Evolutionary conservation across 2,329 filamentous ascomycete genomes (phyloP).

Genomic region (Ophiostoma perfectum): DNA sequence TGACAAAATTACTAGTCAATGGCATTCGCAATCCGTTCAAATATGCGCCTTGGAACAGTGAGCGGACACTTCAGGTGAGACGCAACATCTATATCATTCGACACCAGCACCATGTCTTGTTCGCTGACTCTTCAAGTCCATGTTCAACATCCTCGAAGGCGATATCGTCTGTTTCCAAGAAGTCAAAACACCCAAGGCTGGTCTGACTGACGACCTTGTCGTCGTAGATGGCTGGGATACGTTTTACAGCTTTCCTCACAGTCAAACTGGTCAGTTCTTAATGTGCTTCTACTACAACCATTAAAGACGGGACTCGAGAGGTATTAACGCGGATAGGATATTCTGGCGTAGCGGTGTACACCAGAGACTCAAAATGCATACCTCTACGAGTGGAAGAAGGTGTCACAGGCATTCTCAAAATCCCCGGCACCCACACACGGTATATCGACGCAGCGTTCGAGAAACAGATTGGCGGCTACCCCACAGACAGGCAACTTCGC

Average conservation of each 20-base stretch:
- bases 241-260: slow-evolving; percentile 84
- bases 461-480: slow-evolving; percentile 85
- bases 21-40: slow-evolving; percentile 78
- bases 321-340: slow-evolving; percentile 57
- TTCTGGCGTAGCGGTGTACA: slow-evolving; percentile 93
- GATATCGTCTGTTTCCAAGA: slow-evolving; percentile 96
- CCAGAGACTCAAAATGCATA: slow-evolving; percentile 74
- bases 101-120: too few relatives aligned
- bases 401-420: slow-evolving; percentile 72
- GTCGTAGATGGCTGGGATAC: slow-evolving; percentile 92
- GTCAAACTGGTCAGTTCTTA: slow-evolving; percentile 72
- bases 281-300: not conserved
- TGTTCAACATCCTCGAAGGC: slow-evolving; percentile 90
- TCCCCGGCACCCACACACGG: slow-evolving; percentile 62
- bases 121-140: slow-evolving; percentile 50
- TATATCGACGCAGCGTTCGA: slow-evolving; percentile 70
- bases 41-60: slow-evolving; percentile 77
- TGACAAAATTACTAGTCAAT: slow-evolving; percentile 40
- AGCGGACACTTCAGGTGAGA: slow-evolving; percentile 60
- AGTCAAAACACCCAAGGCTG: slow-evolving; percentile 90
- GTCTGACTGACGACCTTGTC: slow-evolving; percentile 92
- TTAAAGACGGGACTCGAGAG: too few relatives aligned
- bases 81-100: not conserved
- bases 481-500: slow-evolving; percentile 58
- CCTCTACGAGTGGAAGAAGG: slow-evolving; percentile 92